phyloP scores from a whole-genome alignment of 2,329 filamentous ascomycete genomes.

The Diaporthe citriasiana region DNA sequence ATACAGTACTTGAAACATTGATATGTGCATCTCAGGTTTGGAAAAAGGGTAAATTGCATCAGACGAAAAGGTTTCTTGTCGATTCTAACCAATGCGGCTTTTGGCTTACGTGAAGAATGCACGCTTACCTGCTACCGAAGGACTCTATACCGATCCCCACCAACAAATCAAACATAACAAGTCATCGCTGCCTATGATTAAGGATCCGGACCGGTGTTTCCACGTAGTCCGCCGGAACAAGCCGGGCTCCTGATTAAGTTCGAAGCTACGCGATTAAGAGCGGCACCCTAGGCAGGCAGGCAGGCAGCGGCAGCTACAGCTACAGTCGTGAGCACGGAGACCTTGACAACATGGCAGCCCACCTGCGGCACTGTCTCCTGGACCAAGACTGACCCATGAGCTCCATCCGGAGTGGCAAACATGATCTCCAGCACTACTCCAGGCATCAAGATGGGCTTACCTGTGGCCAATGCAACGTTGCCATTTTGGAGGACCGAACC shows the following conservation, averaged over 20 bases:
- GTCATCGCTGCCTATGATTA: not conserved
- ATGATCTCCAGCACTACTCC: not conserved
- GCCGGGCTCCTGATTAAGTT: conserved; percentile 23
- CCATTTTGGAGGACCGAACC: conserved; percentile 58
- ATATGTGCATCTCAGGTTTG: not conserved
- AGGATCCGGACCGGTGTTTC: conserved; percentile 28
- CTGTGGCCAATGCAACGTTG: conserved; percentile 30
- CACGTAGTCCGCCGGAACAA: not conserved
- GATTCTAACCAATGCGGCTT: not conserved
- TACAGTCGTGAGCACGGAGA: not conserved
- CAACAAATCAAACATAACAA: not conserved
- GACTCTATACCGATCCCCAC: not conserved
- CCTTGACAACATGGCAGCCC: not conserved
- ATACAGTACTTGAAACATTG: not conserved
- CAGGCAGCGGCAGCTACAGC: too few species aligned
- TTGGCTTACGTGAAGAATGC: too few species aligned
- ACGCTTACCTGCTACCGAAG: not conserved
- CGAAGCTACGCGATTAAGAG: conserved; percentile 10
- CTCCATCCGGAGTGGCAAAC: not conserved
- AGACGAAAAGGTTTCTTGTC: not conserved
- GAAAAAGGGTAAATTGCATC: not conserved
- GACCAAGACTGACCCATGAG: not conserved
- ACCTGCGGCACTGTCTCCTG: not conserved
- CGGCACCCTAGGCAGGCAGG: not conserved
- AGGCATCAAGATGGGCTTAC: not conserved